Percentiles rank a stretch among this genome's conserved stretches.
Evolutionary conservation across 139 green algal genomes (phyloP).

Genomic region (Ettlia oleoabundans): DNA sequence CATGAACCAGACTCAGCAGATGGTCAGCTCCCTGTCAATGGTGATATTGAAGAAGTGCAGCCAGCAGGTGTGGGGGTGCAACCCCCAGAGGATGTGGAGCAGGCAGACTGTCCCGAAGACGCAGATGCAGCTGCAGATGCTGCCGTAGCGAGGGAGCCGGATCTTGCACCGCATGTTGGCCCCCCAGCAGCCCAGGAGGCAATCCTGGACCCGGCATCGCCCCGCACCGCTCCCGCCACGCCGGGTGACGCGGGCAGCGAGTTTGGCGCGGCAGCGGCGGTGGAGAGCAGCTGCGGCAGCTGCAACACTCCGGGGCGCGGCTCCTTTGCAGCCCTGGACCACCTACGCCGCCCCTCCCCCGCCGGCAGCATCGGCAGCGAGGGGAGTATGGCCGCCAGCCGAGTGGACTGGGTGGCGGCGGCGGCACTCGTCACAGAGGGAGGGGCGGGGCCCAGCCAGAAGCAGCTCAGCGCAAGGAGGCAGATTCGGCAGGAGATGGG

Average conservation of each 20-base stretch:
- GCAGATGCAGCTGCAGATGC: no score
- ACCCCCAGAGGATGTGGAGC: no score
- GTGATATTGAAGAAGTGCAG: no score
- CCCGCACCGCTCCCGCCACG: not conserved
- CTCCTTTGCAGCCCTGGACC: not conserved
- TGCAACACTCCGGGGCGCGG: not conserved
- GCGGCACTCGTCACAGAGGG: no score
- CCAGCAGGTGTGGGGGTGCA: no score
- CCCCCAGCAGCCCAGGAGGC: no score
- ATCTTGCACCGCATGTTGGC: no score
- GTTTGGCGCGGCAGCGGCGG: not conserved
- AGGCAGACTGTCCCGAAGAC: no score
- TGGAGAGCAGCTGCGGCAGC: constrained; percentile 20
- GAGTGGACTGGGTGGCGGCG: not conserved
- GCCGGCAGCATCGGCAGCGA: constrained; percentile 8
- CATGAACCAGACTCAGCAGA: no score
- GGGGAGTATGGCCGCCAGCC: not conserved
- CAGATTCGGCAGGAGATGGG: constrained; percentile 19
- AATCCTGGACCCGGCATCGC: no score
- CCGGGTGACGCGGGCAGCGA: not conserved
- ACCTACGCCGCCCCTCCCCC: not conserved
- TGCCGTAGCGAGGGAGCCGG: no score
- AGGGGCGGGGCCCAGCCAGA: not conserved
- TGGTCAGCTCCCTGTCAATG: no score
- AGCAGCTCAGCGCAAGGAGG: not conserved